phyloP scores from a whole-genome alignment of 2,329 filamentous ascomycete species.

The Leptoxyphium fumago region DNA sequence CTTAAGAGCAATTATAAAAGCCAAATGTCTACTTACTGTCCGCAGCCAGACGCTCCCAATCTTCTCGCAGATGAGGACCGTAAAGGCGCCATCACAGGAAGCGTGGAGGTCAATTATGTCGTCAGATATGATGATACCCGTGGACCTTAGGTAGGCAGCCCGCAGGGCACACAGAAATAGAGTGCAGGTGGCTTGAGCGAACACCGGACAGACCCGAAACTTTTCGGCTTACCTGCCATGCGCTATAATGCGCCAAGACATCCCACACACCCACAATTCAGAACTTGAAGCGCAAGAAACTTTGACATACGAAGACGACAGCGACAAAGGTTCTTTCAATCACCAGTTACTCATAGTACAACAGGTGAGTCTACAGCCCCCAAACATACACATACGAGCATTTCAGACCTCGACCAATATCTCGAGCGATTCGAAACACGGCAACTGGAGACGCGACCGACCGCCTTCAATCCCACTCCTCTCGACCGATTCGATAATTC shows the following conservation, averaged over 20 bases:
- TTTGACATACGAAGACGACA: slow-evolving; percentile 1
- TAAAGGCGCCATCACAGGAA: too few species aligned
- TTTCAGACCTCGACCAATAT: not conserved
- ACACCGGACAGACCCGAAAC: too few species aligned
- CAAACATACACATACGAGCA: not conserved
- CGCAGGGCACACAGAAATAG: too few species aligned
- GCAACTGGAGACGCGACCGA: not conserved
- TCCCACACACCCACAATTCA: not conserved
- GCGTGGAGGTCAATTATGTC: too few species aligned
- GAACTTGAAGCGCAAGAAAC: not conserved
- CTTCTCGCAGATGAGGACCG: too few species aligned
- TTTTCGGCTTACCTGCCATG: not conserved
- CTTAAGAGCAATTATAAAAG: too few species aligned
- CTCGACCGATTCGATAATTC: not conserved
- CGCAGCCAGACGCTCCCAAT: too few species aligned
- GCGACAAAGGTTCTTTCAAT: slow-evolving; percentile 5
- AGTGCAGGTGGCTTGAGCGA: too few species aligned
- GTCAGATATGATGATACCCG: too few species aligned
- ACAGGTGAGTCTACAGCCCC: slow-evolving; percentile 5
- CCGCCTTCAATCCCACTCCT: not conserved
- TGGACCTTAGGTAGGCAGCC: too few species aligned
- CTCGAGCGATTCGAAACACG: not conserved
- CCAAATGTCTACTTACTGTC: too few species aligned
- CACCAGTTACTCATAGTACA: slow-evolving; percentile 4
- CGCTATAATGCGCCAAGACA: not conserved